These are phyloP conservation scores for Pythium sp. DNA, from an alignment of 352 stramenopile species.

Conservation along the genomic window DNA sequence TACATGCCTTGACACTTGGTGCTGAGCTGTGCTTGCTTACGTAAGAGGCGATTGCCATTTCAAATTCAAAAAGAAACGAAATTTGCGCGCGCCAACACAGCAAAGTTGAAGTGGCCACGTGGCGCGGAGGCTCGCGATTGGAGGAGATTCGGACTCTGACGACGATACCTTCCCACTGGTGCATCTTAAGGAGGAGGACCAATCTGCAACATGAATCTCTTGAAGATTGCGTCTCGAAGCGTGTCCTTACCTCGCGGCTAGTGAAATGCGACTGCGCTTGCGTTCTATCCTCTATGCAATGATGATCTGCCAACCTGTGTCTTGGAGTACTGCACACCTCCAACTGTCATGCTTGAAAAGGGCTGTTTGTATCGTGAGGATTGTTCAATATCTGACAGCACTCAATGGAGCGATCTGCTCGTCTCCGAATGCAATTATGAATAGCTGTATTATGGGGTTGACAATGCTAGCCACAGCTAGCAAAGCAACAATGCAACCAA, in stretches of 20 bases:
- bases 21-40: not conserved
- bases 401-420: not conserved
- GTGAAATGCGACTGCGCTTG: not conserved
- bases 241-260: not conserved
- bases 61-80: slow-evolving; percentile 4
- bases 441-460: not conserved
- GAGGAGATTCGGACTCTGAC: slow-evolving; percentile 2
- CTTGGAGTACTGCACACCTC: too few relatives aligned
- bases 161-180: not conserved
- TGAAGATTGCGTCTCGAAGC: not conserved
- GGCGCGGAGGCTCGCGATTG: slow-evolving; percentile 11
- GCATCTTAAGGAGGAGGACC: not conserved
- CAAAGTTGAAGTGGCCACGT: slow-evolving; percentile 2
- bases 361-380: too few relatives aligned
- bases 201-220: not conserved
- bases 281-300: not conserved
- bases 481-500: too few relatives aligned
- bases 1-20: not conserved
- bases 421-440: not conserved
- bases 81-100: not conserved
- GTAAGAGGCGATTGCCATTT: not conserved
- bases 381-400: too few relatives aligned
- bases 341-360: too few relatives aligned
- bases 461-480: not conserved
- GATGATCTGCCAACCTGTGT: not conserved